phyloP scores from a whole-genome alignment of 495 filamentous ascomycete species.

The Penicillium bialowiezense region DNA sequence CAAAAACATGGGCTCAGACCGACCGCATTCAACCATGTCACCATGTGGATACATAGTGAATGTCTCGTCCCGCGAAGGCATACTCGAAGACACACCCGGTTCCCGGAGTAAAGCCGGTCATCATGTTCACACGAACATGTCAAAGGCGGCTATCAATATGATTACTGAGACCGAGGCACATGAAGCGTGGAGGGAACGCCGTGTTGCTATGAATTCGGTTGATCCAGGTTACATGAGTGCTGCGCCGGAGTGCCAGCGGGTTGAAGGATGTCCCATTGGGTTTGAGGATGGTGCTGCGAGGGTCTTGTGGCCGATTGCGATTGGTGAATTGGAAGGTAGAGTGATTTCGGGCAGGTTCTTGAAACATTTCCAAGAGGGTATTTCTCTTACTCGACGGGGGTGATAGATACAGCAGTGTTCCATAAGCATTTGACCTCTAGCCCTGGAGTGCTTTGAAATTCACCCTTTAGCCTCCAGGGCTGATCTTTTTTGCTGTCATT shows the following conservation, averaged over 20 bases:
- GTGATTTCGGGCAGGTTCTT: constrained; percentile 43
- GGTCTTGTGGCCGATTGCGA: constrained; percentile 45
- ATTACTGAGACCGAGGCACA: constrained; percentile 42
- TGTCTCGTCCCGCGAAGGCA: constrained; percentile 46
- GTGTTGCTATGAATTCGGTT: constrained; percentile 46
- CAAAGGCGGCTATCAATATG: constrained; percentile 52
- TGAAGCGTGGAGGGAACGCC: constrained; percentile 29
- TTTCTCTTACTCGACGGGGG: background rate
- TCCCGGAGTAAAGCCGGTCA: constrained; percentile 31
- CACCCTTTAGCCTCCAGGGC: too few relatives aligned
- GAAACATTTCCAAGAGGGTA: constrained; percentile 37
- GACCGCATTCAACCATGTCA: background rate
- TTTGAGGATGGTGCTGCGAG: constrained; percentile 49
- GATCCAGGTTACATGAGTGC: constrained; percentile 52
- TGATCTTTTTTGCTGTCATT: too few relatives aligned
- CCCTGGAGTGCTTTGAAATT: too few relatives aligned
- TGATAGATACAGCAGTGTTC: background rate
- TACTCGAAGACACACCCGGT: constrained; percentile 28
- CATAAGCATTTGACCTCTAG: too few relatives aligned
- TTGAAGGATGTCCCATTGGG: constrained; percentile 35
- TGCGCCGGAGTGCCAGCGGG: constrained; percentile 33
- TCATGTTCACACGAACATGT: constrained; percentile 50
- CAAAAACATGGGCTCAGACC: constrained; percentile 31
- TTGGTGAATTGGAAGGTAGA: constrained; percentile 33
- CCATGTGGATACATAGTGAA: constrained; percentile 43